Evolutionary conservation across 768 basidiomycete genomes (phyloP).

Genomic region (Mycena maculata): DNA sequence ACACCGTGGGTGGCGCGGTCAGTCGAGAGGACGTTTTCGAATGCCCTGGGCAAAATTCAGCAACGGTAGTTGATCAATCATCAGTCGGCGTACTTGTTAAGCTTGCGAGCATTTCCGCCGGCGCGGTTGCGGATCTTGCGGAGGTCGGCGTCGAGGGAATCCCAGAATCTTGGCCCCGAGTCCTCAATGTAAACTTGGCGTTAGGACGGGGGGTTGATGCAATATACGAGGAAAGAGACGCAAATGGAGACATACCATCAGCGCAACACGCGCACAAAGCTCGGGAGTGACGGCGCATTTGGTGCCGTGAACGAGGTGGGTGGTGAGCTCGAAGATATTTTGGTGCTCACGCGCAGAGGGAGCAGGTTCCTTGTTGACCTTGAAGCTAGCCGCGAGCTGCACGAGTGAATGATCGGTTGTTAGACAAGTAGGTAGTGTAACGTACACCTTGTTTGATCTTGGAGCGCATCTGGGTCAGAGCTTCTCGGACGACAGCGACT

Average conservation of each 20-base stretch:
- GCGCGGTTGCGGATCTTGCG: background rate
- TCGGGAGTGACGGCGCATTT: slow-evolving; percentile 5
- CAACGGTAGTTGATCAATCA: background rate
- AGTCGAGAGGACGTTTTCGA: background rate
- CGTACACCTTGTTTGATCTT: slow-evolving; percentile 16
- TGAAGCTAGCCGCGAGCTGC: slow-evolving; percentile 7
- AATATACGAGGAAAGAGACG: background rate
- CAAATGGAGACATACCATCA: slow-evolving; percentile 1
- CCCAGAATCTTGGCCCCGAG: background rate
- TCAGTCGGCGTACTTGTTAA: background rate
- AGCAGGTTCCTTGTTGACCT: slow-evolving; percentile 10
- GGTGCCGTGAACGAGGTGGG: background rate
- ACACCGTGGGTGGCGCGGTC: slow-evolving; percentile 8
- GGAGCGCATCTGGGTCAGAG: slow-evolving; percentile 7
- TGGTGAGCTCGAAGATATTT: slow-evolving; percentile 9
- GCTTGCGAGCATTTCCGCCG: background rate
- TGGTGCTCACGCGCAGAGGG: slow-evolving; percentile 5
- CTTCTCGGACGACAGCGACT: background rate
- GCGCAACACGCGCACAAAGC: slow-evolving; percentile 7
- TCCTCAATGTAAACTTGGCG: slow-evolving; percentile 9
- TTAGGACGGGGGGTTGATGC: background rate
- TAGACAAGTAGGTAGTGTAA: background rate
- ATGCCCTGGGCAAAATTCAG: background rate
- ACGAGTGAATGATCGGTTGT: background rate
- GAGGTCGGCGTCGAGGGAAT: background rate